These are phyloP conservation scores for Geotrichum australiense DNA, from an alignment of 1,139 yeast genomes.

Conservation along the genomic window DNA sequence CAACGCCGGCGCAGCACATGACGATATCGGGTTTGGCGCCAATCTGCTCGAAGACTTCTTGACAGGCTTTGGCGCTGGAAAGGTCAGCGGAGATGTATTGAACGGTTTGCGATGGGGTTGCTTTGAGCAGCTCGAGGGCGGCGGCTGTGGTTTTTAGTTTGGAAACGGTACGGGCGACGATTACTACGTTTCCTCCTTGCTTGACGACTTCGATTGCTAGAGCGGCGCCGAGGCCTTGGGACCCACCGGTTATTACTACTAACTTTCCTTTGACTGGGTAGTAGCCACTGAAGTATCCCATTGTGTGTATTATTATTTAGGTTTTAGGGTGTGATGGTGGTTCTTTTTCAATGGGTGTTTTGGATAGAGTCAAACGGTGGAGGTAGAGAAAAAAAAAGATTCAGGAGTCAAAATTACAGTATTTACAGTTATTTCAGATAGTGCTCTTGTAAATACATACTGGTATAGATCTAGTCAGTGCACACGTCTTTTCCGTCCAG, in stretches of 20 bases:
- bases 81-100: slow-evolving; percentile 60
- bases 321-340: too few relatives aligned
- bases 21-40: slow-evolving; percentile 55
- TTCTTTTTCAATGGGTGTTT: too few relatives aligned
- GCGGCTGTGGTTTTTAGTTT: slow-evolving; percentile 47
- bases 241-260: slow-evolving; percentile 86
- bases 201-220: slow-evolving; percentile 55
- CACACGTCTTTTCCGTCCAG: too few relatives aligned
- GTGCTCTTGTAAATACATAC: too few relatives aligned
- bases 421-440: too few relatives aligned
- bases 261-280: slow-evolving; percentile 33
- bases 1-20: slow-evolving; percentile 83
- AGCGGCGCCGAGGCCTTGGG: slow-evolving; percentile 89
- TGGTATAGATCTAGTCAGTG: too few relatives aligned
- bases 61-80: slow-evolving; percentile 47
- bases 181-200: slow-evolving; percentile 55
- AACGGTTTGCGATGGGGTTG: slow-evolving; percentile 34
- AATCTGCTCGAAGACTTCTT: slow-evolving; percentile 36
- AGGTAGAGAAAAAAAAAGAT: too few relatives aligned
- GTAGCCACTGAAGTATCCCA: slow-evolving; percentile 20
- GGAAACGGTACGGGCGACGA: slow-evolving; percentile 67
- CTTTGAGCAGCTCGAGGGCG: slow-evolving; percentile 35
- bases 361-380: too few relatives aligned
- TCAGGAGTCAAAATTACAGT: too few relatives aligned
- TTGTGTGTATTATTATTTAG: too few relatives aligned